Conservation (phyloP, 2,329 filamentous ascomycete species). For the Dothistroma septosporum region DNA sequence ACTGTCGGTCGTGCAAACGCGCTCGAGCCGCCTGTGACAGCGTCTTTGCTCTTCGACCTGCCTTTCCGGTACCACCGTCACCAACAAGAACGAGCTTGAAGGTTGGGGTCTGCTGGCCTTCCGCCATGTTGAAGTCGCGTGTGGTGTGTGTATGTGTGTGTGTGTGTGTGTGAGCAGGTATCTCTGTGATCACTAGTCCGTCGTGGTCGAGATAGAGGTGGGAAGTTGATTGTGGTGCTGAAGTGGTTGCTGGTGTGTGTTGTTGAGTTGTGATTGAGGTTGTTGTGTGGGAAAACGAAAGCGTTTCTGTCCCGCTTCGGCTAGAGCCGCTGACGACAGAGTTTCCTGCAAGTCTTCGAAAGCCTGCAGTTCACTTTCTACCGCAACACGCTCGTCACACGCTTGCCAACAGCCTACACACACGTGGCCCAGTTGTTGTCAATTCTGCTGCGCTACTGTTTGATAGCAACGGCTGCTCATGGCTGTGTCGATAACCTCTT, state of each 20-base stretch:
- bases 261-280: background rate
- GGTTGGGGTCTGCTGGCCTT: constrained; percentile 55
- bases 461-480: too few species aligned
- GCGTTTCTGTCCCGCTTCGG: background rate
- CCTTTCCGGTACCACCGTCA: constrained; percentile 99
- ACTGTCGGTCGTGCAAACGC: constrained; percentile 21
- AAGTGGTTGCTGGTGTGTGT: background rate
- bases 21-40: constrained; percentile 6
- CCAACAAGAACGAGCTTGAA: constrained; percentile 99
- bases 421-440: too few species aligned
- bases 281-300: background rate
- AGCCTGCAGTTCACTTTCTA: too few species aligned
- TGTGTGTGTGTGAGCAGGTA: background rate
- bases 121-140: constrained; percentile 12
- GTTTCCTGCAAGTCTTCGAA: too few species aligned
- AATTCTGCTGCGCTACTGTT: too few species aligned
- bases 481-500: too few species aligned
- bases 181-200: background rate
- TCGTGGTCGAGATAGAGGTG: background rate
- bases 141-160: too few species aligned
- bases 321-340: background rate
- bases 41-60: constrained; percentile 39
- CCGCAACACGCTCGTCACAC: too few species aligned
- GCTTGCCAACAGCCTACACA: too few species aligned
- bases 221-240: background rate